Evolutionary conservation across 2,329 filamentous ascomycete genomes (phyloP), one percentile per base, ranked within the genome.

Genomic region (Botrytis aclada): DNA sequence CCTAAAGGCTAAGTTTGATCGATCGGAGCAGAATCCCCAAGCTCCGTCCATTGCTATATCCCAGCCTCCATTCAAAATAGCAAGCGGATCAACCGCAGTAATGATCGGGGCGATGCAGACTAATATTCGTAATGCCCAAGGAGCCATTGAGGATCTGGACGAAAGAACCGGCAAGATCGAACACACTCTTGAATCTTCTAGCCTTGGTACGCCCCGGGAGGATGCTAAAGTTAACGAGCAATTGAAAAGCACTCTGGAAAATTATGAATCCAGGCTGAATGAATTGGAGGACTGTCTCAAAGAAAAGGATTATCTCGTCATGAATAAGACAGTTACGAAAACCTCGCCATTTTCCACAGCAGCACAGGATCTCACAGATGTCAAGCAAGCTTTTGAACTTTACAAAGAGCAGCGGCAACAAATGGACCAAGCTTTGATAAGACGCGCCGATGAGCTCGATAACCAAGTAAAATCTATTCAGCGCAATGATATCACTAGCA

Each of bases 291-390:
- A 61, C n/a, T 69, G 39, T 58, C 4, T 60, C 4, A 60, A 72
- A 58, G 32, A 67, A 37, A 22, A 29, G 37, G 32, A 47, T 41
- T 41, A 14, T n/a, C 29, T 54, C 47, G 32, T 18, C n/a, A 41
- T 20, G 4, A 25, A 51, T 41, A 45, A 32, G 25, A 18, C 70
- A 45, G 41, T 34, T 1, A 16, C 37, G 12, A 71, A 16, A 39
- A 14, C 45, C 1, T 67, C 70, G 25, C 37, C 70, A 4, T 67
- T 72, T 32, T 67, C 70, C 25, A 69, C 62, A n/a, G 41, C 51
- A 32, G 39, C 25, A 5, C 39, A 47, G 37, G 61, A 69, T 25
- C 7, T 47, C 16, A 16, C 51, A 9, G 70, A 72, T 22, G n/a
- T 67, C 6, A 72, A 72, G 51, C 39, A 60, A 25, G 29, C 39